phyloP scores from a whole-genome alignment of 305 asterid genomes.

The Monarda citriodora region DNA sequence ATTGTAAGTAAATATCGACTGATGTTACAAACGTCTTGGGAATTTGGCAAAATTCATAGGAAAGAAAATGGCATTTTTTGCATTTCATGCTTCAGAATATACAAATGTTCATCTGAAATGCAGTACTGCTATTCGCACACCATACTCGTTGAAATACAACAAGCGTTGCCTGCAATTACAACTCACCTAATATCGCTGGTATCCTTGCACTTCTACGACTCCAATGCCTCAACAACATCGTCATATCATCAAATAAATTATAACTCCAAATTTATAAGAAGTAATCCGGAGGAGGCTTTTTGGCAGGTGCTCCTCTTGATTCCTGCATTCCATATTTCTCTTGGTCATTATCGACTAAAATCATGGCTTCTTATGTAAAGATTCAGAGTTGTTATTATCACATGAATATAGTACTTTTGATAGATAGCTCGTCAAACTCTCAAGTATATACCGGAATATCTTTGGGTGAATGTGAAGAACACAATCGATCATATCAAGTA shows the following conservation, averaged over 20 bases:
- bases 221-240: constrained; percentile 1
- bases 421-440: no score
- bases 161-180: not conserved
- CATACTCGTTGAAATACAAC: not conserved
- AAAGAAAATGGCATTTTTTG: not conserved
- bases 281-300: constrained; percentile 94
- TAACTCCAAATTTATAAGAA: constrained; percentile 47
- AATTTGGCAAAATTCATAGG: no score
- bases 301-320: constrained; percentile 84
- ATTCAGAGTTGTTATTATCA: not conserved
- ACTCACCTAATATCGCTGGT: not conserved
- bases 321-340: constrained; percentile 53
- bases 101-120: not conserved
- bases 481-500: constrained; percentile 17
- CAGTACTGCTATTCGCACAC: not conserved
- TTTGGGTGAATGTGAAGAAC: not conserved
- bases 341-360: not conserved
- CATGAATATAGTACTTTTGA: not conserved
- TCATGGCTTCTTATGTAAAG: not conserved
- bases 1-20: no score
- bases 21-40: no score
- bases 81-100: not conserved
- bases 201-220: not conserved
- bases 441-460: no score
- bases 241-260: not conserved